phyloP scores from a whole-genome alignment of 306 rosid species.

The Citrullus amarus region DNA sequence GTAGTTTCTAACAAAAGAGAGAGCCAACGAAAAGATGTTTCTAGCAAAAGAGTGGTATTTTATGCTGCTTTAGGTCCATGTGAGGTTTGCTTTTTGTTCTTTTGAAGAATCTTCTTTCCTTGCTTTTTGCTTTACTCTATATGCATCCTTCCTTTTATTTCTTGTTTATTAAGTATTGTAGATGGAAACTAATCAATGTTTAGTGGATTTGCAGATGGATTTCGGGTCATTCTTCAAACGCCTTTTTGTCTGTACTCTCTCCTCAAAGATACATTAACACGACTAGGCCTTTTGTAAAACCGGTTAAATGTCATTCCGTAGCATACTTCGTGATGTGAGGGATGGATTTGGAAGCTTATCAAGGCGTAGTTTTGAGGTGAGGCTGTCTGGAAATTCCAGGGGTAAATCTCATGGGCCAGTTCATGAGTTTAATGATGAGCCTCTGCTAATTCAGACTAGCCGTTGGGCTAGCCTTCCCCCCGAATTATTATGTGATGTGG shows the following conservation, averaged over 20 bases:
- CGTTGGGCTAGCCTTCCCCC: constrained; percentile 86
- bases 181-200: constrained; percentile 29
- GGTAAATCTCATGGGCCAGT: constrained; percentile 60
- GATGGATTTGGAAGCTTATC: constrained; percentile 85
- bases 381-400: constrained; percentile 60
- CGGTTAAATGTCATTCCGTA: constrained; percentile 79
- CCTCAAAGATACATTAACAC: constrained; percentile 3
- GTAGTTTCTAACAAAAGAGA: constrained; percentile 1
- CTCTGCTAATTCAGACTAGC: constrained; percentile 39
- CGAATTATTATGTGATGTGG: constrained; percentile 71
- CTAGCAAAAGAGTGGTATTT: constrained; percentile 39
- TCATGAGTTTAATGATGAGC: constrained; percentile 44
- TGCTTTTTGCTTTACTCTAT: constrained; percentile 59
- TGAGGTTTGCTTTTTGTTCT: constrained; percentile 33
- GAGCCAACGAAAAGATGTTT: constrained; percentile 30
- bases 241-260: constrained; percentile 7
- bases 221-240: constrained; percentile 6
- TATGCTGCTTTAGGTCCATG: constrained; percentile 36
- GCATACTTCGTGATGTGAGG: constrained; percentile 82
- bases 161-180: constrained; percentile 34
- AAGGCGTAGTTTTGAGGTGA: constrained; percentile 65
- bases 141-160: constrained; percentile 33
- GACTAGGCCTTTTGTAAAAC: constrained; percentile 19
- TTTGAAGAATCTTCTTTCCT: constrained; percentile 40
- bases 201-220: constrained; percentile 36